Evolutionary conservation across 345 rosid genomes (phyloP).

Genomic region (Citrus unshiu): DNA sequence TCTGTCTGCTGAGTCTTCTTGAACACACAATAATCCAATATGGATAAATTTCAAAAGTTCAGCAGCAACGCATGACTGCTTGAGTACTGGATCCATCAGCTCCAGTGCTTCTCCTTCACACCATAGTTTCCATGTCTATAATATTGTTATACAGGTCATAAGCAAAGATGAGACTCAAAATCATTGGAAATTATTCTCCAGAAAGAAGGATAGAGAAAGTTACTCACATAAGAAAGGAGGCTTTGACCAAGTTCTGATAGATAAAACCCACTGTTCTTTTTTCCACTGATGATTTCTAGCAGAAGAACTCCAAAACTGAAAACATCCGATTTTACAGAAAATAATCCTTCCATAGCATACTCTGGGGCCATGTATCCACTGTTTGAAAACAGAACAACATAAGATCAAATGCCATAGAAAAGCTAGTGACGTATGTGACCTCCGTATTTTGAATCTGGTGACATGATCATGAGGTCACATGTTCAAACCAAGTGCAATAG

Average conservation of each 20-base stretch:
- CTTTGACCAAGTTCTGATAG: not conserved
- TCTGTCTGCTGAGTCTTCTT: slow-evolving; percentile 9
- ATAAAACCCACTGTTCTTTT: not conserved
- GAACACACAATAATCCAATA: slow-evolving; percentile 6
- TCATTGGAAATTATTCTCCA: not conserved
- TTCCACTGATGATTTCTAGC: not conserved
- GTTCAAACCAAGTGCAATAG: too few species aligned
- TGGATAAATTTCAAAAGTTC: not conserved
- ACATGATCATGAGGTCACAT: too few species aligned
- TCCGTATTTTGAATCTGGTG: too few species aligned
- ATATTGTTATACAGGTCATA: not conserved
- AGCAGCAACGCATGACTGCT: not conserved
- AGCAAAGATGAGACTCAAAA: not conserved
- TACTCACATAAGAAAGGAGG: not conserved
- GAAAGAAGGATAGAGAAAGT: not conserved
- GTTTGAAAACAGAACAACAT: not conserved
- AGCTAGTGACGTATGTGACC: too few species aligned
- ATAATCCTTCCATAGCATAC: not conserved
- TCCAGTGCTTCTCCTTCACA: not conserved
- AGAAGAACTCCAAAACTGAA: not conserved
- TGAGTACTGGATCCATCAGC: not conserved
- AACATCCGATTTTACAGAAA: not conserved
- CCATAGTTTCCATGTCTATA: not conserved
- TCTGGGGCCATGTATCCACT: not conserved
- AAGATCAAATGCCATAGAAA: too few species aligned